Conservation (phyloP, 306 rosid species). For the Leucaena leucocephala region DNA sequence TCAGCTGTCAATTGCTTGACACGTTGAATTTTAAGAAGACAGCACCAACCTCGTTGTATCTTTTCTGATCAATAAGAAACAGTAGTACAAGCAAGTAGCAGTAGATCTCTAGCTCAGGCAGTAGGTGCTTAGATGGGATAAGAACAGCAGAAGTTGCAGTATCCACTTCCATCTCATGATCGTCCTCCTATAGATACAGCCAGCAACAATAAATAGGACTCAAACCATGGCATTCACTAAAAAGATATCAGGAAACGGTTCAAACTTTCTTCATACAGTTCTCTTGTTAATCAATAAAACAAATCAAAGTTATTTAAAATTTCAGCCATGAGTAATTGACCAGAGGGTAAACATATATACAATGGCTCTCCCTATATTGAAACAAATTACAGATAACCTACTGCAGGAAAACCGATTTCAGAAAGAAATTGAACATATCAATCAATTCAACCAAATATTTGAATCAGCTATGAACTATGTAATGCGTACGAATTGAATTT, state of each 20-base stretch:
- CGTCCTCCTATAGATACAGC: constrained; percentile 64
- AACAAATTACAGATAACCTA: background rate
- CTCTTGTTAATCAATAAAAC: background rate
- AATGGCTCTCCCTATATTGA: background rate
- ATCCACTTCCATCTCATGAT: constrained; percentile 95
- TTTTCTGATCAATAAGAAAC: constrained; percentile 92
- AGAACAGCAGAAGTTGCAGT: constrained; percentile 77
- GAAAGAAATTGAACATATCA: background rate
- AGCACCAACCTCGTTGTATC: constrained; percentile 68
- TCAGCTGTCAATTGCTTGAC: background rate
- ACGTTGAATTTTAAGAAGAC: background rate
- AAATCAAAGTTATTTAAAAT: background rate
- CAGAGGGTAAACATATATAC: background rate
- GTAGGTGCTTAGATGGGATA: constrained; percentile 61
- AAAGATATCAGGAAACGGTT: constrained; percentile 6
- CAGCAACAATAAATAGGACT: constrained; percentile 11
- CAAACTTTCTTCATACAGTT: background rate
- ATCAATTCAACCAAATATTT: background rate
- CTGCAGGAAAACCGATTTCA: background rate
- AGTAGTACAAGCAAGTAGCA: constrained; percentile 79
- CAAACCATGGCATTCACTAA: constrained; percentile 8
- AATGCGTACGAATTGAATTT: background rate
- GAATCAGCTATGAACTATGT: background rate
- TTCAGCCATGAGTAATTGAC: background rate
- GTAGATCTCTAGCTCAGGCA: constrained; percentile 92